Evolutionary conservation across 176 grass and related monocot species (phyloP).

Genomic region (Echinochloa phyllopogon): DNA sequence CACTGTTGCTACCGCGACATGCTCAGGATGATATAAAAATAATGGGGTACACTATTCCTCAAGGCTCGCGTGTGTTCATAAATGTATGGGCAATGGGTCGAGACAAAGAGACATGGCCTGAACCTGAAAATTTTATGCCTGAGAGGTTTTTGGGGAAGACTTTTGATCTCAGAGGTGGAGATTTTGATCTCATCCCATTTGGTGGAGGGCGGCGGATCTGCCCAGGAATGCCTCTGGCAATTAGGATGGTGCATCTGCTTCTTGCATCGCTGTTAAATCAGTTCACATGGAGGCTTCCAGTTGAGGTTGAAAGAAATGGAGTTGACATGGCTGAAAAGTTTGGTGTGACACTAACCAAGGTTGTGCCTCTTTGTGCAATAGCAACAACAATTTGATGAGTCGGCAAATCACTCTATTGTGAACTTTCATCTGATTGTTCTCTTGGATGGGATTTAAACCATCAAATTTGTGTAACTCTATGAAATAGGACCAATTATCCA

Average conservation of each 20-base stretch:
- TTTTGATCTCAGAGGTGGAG: slow-evolving; percentile 9
- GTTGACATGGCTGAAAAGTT: slow-evolving; percentile 60
- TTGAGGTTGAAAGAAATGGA: slow-evolving; percentile 10
- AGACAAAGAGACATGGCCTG: slow-evolving; percentile 35
- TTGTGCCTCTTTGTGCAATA: slow-evolving; percentile 32
- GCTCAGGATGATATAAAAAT: neutral
- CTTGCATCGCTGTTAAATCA: slow-evolving; percentile 42
- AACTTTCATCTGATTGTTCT: neutral
- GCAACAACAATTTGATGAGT: slow-evolving; percentile 42
- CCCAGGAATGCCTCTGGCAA: slow-evolving; percentile 50
- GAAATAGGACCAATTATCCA: neutral
- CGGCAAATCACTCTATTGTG: neutral
- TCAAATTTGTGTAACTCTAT: neutral
- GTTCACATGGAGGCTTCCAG: slow-evolving; percentile 45
- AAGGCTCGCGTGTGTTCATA: slow-evolving; percentile 35
- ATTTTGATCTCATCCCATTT: slow-evolving; percentile 56
- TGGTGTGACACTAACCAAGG: slow-evolving; percentile 33
- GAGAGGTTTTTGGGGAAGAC: slow-evolving; percentile 44
- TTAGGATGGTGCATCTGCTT: slow-evolving; percentile 47
- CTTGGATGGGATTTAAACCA: neutral
- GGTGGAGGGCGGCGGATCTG: slow-evolving; percentile 38
- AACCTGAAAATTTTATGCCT: slow-evolving; percentile 40
- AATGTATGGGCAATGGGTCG: slow-evolving; percentile 45
- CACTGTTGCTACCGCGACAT: slow-evolving; percentile 35
- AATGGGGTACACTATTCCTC: slow-evolving; percentile 20